These are phyloP conservation scores for Blastocystis sp. DNA, from an alignment of 352 stramenopile species.

Conservation along the genomic window DNA sequence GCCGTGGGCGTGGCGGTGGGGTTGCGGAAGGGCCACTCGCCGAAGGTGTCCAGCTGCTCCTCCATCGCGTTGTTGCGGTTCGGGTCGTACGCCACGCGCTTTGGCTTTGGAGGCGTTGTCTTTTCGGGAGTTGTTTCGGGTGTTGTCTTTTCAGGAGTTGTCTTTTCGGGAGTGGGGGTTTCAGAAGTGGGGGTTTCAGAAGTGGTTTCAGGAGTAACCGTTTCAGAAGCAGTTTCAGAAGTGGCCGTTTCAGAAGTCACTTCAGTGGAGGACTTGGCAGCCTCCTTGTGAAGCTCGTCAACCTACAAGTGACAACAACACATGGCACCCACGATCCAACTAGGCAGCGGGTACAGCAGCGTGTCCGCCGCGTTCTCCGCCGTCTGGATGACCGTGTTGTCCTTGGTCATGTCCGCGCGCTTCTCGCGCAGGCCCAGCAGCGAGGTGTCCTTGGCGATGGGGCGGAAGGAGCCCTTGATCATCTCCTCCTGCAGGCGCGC, in stretches of 20 bases:
- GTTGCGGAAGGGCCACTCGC: not conserved
- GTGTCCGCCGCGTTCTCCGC: not conserved
- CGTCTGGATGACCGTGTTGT: conserved; percentile 35
- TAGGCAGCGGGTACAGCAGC: conserved; percentile 20
- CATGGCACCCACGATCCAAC: conserved; percentile 14
- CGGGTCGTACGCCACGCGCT: not conserved
- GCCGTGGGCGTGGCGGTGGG: no score
- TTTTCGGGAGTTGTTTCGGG: not conserved
- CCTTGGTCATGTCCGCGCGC: conserved; percentile 7
- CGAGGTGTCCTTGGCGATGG: not conserved
- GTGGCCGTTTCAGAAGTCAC: not conserved
- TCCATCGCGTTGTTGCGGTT: conserved; percentile 72
- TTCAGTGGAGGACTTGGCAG: not conserved
- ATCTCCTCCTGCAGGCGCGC: conserved; percentile 44
- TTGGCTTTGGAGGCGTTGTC: not conserved
- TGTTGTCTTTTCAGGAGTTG: not conserved
- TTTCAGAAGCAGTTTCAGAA: not conserved
- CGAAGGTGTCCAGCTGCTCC: conserved; percentile 71
- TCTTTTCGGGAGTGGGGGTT: not conserved
- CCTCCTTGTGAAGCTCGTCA: not conserved
- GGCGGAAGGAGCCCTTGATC: conserved; percentile 10
- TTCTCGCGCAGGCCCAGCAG: conserved; percentile 9
- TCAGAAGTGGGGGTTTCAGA: not conserved
- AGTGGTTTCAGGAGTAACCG: not conserved
- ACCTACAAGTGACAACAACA: not conserved